A percentile compares a stretch with the other conserved stretches of the same genome.
Conservation (phyloP, 768 basidiomycete species). For the Macrolepiota fuliginosa region DNA sequence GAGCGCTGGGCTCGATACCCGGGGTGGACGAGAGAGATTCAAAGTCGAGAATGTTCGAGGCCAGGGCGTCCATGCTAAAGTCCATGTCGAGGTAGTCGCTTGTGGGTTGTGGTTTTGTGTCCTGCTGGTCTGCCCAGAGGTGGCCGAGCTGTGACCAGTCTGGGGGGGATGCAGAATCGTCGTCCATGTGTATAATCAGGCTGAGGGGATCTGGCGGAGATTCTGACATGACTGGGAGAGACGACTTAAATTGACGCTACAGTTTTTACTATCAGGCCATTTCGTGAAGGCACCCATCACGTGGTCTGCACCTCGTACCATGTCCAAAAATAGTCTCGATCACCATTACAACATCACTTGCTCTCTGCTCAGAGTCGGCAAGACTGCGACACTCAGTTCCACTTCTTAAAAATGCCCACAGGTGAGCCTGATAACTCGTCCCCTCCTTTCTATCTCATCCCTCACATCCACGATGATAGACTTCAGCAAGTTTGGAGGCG, state of each 20-base stretch:
- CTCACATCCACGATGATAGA: slow-evolving; percentile 36
- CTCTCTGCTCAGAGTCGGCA: not conserved
- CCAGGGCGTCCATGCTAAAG: not conserved
- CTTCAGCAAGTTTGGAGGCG: slow-evolving; percentile 81
- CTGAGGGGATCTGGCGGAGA: slow-evolving; percentile 56
- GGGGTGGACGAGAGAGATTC: slow-evolving; percentile 39
- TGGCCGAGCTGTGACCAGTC: slow-evolving; percentile 57
- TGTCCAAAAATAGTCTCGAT: slow-evolving; percentile 1
- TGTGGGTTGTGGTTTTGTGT: slow-evolving; percentile 42
- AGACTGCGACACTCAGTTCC: not conserved
- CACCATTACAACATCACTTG: not conserved
- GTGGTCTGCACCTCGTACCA: slow-evolving; percentile 8
- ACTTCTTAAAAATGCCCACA: not conserved
- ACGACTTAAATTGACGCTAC: not conserved
- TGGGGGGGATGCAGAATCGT: slow-evolving; percentile 28
- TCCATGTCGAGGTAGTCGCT: slow-evolving; percentile 42
- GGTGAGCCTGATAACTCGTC: not conserved
- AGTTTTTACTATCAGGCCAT: slow-evolving; percentile 10
- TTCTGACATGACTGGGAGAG: slow-evolving; percentile 32
- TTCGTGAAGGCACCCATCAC: not conserved
- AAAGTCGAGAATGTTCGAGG: slow-evolving; percentile 31
- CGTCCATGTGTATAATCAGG: slow-evolving; percentile 49
- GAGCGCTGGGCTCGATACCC: slow-evolving; percentile 63
- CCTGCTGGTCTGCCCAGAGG: slow-evolving; percentile 42
- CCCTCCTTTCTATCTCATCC: not conserved